phyloP scores from a whole-genome alignment of 768 basidiomycete species.

The Lepiota venenata region DNA sequence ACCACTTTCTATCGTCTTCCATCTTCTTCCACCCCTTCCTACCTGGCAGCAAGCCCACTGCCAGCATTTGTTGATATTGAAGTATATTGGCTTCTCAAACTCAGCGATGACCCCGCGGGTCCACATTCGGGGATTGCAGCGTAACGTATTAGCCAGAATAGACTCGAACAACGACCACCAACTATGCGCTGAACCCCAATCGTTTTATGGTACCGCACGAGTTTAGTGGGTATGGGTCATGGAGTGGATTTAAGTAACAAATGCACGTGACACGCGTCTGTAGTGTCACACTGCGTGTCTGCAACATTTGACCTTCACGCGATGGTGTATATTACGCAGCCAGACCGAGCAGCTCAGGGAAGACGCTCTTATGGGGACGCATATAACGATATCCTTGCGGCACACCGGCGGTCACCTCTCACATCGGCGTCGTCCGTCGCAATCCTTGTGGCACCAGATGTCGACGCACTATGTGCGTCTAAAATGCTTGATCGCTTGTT shows the following conservation, averaged over 20 bases:
- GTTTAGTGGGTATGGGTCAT: neutral
- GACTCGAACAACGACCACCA: too few relatives aligned
- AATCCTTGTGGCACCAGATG: slow-evolving; percentile 84
- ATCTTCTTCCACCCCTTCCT: neutral
- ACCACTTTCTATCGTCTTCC: neutral
- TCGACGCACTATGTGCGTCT: slow-evolving; percentile 90
- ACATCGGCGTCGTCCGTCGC: slow-evolving; percentile 82
- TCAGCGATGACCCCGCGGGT: too few relatives aligned
- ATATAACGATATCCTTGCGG: slow-evolving; percentile 67
- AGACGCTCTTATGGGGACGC: slow-evolving; percentile 68
- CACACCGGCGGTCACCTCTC: slow-evolving; percentile 68
- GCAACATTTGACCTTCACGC: neutral
- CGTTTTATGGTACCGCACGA: neutral
- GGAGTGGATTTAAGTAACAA: neutral
- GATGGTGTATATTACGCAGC: slow-evolving; percentile 66
- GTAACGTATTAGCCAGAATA: too few relatives aligned
- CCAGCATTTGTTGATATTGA: neutral
- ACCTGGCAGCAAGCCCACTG: neutral
- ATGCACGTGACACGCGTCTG: slow-evolving; percentile 9
- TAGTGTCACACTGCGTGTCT: slow-evolving; percentile 1
- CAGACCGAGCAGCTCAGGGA: slow-evolving; percentile 56
- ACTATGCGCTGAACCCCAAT: neutral
- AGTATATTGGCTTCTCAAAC: neutral
- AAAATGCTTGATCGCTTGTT: slow-evolving; percentile 88
- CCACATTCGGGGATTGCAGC: too few relatives aligned